phyloP scores from a whole-genome alignment of 1,139 yeast genomes.

The Candida sanyaensis region DNA sequence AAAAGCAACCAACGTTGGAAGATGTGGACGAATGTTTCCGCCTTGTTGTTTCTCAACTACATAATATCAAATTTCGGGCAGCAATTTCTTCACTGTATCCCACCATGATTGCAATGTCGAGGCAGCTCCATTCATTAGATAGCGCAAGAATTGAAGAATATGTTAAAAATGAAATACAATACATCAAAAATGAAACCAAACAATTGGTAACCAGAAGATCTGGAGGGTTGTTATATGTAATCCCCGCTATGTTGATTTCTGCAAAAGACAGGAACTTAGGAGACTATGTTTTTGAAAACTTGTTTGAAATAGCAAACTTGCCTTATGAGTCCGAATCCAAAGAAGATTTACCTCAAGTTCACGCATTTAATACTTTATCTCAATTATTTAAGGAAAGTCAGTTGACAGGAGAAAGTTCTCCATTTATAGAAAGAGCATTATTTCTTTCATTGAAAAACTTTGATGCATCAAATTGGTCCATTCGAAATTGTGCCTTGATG shows the following conservation, averaged over 20 bases:
- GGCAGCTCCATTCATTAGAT: slow-evolving; percentile 19
- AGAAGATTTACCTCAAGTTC: slow-evolving; percentile 82
- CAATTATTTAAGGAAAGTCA: slow-evolving; percentile 71
- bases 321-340: slow-evolving; percentile 56
- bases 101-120: slow-evolving; percentile 65
- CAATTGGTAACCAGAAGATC: slow-evolving; percentile 84
- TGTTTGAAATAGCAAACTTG: slow-evolving; percentile 53
- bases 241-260: slow-evolving; percentile 55
- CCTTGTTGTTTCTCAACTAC: slow-evolving; percentile 63
- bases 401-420: slow-evolving; percentile 53
- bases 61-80: slow-evolving; percentile 82
- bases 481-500: slow-evolving; percentile 93
- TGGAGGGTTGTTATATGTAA: slow-evolving; percentile 83
- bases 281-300: slow-evolving; percentile 47
- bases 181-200: slow-evolving; percentile 52
- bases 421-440: slow-evolving; percentile 58
- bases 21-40: slow-evolving; percentile 30
- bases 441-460: slow-evolving; percentile 63
- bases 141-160: slow-evolving; percentile 32
- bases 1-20: slow-evolving; percentile 3
- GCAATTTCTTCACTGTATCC: slow-evolving; percentile 90
- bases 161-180: slow-evolving; percentile 43
- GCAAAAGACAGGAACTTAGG: slow-evolving; percentile 47
- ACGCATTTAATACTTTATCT: slow-evolving; percentile 84
- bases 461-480: slow-evolving; percentile 73